phyloP scores from a whole-genome alignment of 1,284 basidiomycete genomes.

The Irpex rosettiformis region DNA sequence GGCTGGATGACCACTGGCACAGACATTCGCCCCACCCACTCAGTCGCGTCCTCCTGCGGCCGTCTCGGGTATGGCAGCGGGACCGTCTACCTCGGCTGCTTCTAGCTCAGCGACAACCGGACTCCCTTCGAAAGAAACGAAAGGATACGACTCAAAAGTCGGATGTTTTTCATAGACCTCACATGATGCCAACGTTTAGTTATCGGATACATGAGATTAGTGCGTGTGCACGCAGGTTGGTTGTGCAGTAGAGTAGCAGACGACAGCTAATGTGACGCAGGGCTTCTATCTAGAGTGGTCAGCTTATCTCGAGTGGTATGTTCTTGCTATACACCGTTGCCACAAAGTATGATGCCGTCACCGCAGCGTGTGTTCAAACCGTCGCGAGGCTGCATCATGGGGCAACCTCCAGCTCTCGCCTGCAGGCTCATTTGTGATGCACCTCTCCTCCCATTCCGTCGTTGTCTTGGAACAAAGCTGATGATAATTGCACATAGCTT shows the following conservation, averaged over 20 bases:
- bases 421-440: neutral
- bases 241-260: neutral
- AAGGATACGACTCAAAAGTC: neutral
- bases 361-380: neutral
- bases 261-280: neutral
- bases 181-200: neutral
- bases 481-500: no score
- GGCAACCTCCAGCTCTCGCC: neutral
- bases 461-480: neutral
- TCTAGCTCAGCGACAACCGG: neutral
- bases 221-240: neutral
- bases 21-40: neutral
- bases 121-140: neutral
- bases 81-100: neutral
- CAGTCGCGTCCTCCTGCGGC: neutral
- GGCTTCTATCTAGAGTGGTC: neutral
- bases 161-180: neutral
- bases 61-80: neutral
- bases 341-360: neutral
- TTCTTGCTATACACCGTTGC: neutral
- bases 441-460: neutral
- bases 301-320: neutral
- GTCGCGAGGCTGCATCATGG: neutral
- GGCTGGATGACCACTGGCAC: neutral
- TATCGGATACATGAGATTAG: neutral